Evolutionary conservation across 805 yeast genomes (phyloP).

Genomic region (Teunomyces pallodes): DNA sequence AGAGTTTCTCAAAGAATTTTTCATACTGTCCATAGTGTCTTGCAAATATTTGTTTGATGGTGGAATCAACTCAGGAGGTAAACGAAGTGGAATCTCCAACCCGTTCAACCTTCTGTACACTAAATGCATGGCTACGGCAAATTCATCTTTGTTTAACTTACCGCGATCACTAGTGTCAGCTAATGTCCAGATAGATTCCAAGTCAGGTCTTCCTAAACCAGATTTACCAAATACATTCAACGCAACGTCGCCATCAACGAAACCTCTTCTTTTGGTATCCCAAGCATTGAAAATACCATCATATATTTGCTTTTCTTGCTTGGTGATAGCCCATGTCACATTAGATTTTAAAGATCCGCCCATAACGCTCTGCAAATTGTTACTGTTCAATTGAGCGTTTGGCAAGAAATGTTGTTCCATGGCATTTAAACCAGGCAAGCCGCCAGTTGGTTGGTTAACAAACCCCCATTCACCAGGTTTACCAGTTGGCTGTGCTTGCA

Average conservation of each 20-base stretch:
- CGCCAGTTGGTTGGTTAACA: slow-evolving; percentile 65
- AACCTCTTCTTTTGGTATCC: slow-evolving; percentile 70
- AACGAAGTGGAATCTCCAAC: slow-evolving; percentile 70
- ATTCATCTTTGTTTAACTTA: slow-evolving; percentile 81
- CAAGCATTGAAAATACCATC: slow-evolving; percentile 86
- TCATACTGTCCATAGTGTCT: slow-evolving; percentile 67
- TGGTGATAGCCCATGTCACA: slow-evolving; percentile 79
- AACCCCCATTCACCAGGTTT: slow-evolving; percentile 81
- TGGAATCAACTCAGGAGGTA: slow-evolving; percentile 89
- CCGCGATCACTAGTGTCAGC: slow-evolving; percentile 84
- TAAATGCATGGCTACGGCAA: slow-evolving; percentile 95
- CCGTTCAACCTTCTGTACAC: slow-evolving; percentile 91
- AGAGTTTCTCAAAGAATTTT: slow-evolving; percentile 51
- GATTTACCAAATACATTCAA: slow-evolving; percentile 86
- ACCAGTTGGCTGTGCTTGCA: slow-evolving; percentile 59
- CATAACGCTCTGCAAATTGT: slow-evolving; percentile 42
- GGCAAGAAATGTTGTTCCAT: slow-evolving; percentile 71
- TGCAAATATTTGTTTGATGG: slow-evolving; percentile 76
- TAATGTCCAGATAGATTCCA: slow-evolving; percentile 89
- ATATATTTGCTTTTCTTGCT: slow-evolving; percentile 82
- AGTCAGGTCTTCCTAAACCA: slow-evolving; percentile 79
- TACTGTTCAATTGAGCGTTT: slow-evolving; percentile 32
- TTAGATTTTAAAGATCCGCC: slow-evolving; percentile 46
- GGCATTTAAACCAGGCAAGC: slow-evolving; percentile 66
- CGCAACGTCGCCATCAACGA: slow-evolving; percentile 75